phyloP scores from a whole-genome alignment of 2,329 filamentous ascomycete species.

The Nemania sp. region DNA sequence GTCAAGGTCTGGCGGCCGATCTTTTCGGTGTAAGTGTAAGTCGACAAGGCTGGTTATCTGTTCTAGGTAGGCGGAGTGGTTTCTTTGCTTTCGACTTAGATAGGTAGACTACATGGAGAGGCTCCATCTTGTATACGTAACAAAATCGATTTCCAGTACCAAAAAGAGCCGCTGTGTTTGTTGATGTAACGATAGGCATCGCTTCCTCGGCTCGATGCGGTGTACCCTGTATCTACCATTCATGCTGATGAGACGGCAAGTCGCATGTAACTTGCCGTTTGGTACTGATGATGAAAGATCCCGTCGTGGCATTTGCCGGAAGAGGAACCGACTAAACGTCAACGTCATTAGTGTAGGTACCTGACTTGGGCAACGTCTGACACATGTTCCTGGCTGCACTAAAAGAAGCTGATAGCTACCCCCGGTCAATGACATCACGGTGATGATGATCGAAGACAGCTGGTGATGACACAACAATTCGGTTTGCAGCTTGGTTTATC shows the following conservation, averaged over 20 bases:
- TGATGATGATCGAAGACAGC: constrained; percentile 10
- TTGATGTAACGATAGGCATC: too few species aligned
- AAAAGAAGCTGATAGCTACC: constrained; percentile 1
- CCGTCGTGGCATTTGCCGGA: neutral
- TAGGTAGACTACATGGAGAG: too few species aligned
- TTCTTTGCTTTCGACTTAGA: too few species aligned
- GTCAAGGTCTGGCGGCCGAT: constrained; percentile 1
- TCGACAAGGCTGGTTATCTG: too few species aligned
- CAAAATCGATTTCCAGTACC: too few species aligned
- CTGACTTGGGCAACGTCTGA: neutral
- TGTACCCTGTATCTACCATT: too few species aligned
- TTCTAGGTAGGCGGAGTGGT: too few species aligned
- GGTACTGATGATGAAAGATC: neutral
- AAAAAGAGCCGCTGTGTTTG: too few species aligned
- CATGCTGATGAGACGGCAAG: too few species aligned
- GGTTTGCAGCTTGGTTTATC: neutral
- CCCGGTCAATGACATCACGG: constrained; percentile 25
- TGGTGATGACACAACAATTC: constrained; percentile 9
- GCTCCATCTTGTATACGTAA: too few species aligned
- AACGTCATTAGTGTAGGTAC: neutral
- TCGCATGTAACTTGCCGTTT: too few species aligned
- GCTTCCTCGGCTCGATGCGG: too few species aligned
- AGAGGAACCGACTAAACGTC: neutral
- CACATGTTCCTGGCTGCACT: constrained; percentile 4
- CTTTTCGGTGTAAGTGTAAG: neutral